Evolutionary conservation across 306 rosid species (phyloP), one percentile per base, ranked within the genome.

Genomic region (Fragaria iinumae): DNA sequence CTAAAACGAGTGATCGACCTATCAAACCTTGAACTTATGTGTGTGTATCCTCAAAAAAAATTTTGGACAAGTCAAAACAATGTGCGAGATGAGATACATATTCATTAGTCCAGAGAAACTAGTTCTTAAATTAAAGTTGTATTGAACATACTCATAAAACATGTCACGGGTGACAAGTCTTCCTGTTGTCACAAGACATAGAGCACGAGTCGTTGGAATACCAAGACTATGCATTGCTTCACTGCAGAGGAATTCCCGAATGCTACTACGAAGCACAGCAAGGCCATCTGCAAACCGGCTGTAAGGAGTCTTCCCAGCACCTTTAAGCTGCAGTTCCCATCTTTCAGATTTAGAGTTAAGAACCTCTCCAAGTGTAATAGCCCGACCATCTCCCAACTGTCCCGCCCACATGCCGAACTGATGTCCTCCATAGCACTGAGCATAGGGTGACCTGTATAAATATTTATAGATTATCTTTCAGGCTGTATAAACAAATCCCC

Each of bases 351-450:
- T 85, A 8, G 93, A 89, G 86, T 92, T 92, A 53, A 92, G 73
- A 71, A 92, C 86, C 89, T 96, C 99, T 67, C 98, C 99, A 5
- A 96, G 89, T 0, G 99, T 90, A 71, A 96, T 92, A 73, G 97
- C 99, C 83, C 98, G 90, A 67, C 99, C 99, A 88, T 95, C 99
- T 77, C 99, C 99, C 87, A 95, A 84, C 72, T 95, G 99, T 67
- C 99, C 98, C 55, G 99, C 99, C 99, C 99, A 95, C 97, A 86
- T 95, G 20, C 99, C 99, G 38, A 95, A 95, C 74, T 95, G 99
- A 86, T 95, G 98, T 57, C 99, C 99, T 5, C 99, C 99, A 77
- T 95, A 92, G 89, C 99, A 95, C 74, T 91, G 98, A 72, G 97
- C 99, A 77, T 92, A 95, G 68, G 99, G 93, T 76, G 90, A 79